Base-by-base conservation (phyloP, 345 rosid genomes). In the Euphorbia pulcherrima region DNA sequence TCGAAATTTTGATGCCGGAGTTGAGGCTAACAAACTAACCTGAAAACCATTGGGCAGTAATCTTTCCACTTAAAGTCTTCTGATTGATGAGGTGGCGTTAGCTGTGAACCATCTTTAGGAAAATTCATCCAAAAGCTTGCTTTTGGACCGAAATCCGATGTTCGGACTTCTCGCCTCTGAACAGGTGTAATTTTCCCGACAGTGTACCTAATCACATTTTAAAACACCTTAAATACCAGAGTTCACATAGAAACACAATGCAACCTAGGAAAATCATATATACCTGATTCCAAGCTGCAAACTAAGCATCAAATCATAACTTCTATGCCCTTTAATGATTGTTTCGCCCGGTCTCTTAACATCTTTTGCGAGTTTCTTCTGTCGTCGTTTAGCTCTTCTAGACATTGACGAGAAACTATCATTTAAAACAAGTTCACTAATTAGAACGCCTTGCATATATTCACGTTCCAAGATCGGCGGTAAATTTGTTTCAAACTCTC, bases 71-170 rank as follows among this genome's bases (percentile, higher is more conserved):
- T 94, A 70, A 94, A 94, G 74, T 84, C 99, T 50, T 89, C 97
- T 0, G 97, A 91, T 68, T 77, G 96, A 68, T 94, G 99, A 69
- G 97, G 80, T 65, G 96, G 99, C 37, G 99, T 91, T 79, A 89
- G 71, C 46, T 88, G 90, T 51, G 97, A 94, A 18, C 99, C 99
- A 68, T 75, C 91, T 78, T 85, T 86, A 17, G 96, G 99, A 74
- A 94, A 94, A 72, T 77, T 76, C 97, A 94, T 94, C 99, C 96
- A 94, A 78, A 94, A 94, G 85, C 97, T 94, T 54, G 99, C 99
- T 64, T 75, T 81, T 20, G 92, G 86, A 77, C 99, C 97, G 80
- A 94, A 94, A 78, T 94, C 99, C 33, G 92, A 77, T 72, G 87
- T 65, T 59, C 97, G 80, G 59, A 89, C 99, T 83, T 94, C 92